Percentiles rank a stretch among this genome's conserved stretches.
These are phyloP conservation scores for Graphium sp. DNA, from an alignment of 2,329 filamentous ascomycete species.

Conservation along the genomic window DNA sequence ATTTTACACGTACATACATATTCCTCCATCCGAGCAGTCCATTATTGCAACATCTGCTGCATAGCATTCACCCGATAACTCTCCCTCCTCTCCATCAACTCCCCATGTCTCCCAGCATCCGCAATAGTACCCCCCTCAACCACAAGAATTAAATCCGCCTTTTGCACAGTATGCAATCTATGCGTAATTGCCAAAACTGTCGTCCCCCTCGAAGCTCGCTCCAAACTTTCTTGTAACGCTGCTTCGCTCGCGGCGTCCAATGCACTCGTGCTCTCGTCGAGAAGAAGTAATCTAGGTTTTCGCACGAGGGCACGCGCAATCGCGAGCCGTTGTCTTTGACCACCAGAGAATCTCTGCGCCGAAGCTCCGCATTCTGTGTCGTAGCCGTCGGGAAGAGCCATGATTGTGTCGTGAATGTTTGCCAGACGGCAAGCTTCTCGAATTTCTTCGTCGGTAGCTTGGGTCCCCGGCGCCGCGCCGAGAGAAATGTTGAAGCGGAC, in stretches of 20 bases:
- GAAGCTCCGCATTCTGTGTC: constrained; percentile 53
- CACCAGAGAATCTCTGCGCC: constrained; percentile 58
- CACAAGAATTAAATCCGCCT: constrained; percentile 40
- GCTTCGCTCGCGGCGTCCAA: constrained; percentile 56
- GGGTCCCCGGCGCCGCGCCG: constrained; percentile 33
- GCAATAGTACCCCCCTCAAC: constrained; percentile 34
- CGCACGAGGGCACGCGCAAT: constrained; percentile 65
- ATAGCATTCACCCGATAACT: constrained; percentile 15
- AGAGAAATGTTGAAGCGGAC: constrained; percentile 38
- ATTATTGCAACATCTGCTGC: constrained; percentile 12
- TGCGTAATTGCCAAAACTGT: constrained; percentile 44
- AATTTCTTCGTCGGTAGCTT: constrained; percentile 42
- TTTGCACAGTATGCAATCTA: constrained; percentile 36
- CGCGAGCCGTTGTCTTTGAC: constrained; percentile 61
- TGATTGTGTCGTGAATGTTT: constrained; percentile 55
- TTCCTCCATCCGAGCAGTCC: too few relatives aligned
- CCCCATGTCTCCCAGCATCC: constrained; percentile 16
- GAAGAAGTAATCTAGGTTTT: constrained; percentile 53
- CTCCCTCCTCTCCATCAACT: constrained; percentile 11
- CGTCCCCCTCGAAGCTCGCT: constrained; percentile 33
- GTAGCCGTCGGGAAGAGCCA: constrained; percentile 45
- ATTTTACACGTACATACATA: too few relatives aligned
- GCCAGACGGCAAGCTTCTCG: constrained; percentile 49
- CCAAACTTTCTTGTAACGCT: constrained; percentile 48
- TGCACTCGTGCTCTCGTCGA: constrained; percentile 71